These are phyloP conservation scores for Trametes polyzona DNA, from an alignment of 1,284 basidiomycete genomes.

Conservation along the genomic window DNA sequence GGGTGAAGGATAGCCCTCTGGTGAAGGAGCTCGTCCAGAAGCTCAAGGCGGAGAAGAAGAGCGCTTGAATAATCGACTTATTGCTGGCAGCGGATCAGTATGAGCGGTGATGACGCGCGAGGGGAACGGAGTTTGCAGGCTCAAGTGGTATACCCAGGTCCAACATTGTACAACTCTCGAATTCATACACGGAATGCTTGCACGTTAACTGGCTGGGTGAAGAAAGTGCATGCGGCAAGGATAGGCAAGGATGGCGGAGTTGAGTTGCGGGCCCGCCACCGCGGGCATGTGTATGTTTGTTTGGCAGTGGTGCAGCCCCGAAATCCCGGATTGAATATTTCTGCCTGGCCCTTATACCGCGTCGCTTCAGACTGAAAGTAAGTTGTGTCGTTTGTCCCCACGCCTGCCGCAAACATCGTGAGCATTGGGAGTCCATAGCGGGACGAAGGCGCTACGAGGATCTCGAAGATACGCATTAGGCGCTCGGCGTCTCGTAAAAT, in stretches of 20 bases:
- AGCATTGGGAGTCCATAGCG: not conserved
- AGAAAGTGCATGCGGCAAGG: too few species aligned
- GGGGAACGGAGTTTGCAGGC: too few species aligned
- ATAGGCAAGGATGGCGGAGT: not conserved
- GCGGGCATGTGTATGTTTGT: not conserved
- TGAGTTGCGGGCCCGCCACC: not conserved
- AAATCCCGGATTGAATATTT: not conserved
- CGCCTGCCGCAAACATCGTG: too few species aligned
- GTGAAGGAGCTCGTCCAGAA: slow-evolving; percentile 7
- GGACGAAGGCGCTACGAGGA: not conserved
- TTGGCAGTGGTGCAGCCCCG: too few species aligned
- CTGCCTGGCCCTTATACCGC: not conserved
- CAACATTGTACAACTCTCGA: too few species aligned
- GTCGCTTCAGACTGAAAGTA: too few species aligned
- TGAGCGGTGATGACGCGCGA: too few species aligned
- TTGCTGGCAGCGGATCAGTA: too few species aligned
- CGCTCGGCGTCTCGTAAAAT: slow-evolving; percentile 7
- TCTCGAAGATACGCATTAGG: slow-evolving; percentile 3
- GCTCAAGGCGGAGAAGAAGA: slow-evolving; percentile 9
- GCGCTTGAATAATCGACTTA: not conserved
- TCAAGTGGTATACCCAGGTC: too few species aligned
- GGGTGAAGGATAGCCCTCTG: slow-evolving; percentile 12
- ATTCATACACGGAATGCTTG: too few species aligned
- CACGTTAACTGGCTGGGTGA: too few species aligned
- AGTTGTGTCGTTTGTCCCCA: too few species aligned